Conservation (phyloP, 495 filamentous ascomycete species). For the Aspergillus kassunensis region DNA sequence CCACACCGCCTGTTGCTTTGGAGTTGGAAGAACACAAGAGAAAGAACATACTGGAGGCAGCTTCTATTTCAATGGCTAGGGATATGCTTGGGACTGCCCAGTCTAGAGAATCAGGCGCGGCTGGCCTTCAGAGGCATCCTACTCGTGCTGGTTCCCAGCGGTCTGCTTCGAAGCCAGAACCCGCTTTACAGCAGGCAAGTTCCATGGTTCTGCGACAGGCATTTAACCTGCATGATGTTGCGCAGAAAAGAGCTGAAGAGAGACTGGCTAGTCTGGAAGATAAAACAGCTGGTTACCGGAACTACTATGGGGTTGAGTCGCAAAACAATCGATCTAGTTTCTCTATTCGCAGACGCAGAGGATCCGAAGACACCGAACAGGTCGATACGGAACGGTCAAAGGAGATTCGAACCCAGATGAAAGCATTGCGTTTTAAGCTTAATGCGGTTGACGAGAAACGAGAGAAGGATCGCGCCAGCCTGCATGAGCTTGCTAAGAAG, state of each 20-base stretch:
- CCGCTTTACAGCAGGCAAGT: conserved; percentile 24
- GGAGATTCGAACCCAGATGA: conserved; percentile 77
- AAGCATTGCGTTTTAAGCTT: conserved; percentile 63
- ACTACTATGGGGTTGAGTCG: conserved; percentile 65
- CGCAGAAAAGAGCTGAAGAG: conserved; percentile 77
- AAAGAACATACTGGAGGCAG: conserved; percentile 68
- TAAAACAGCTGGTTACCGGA: conserved; percentile 62
- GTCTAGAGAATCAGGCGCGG: conserved; percentile 32
- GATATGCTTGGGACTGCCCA: conserved; percentile 69
- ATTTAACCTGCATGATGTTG: conserved; percentile 72
- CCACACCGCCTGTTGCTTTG: conserved; percentile 63
- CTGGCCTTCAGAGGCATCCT: conserved; percentile 36
- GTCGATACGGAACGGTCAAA: conserved; percentile 66
- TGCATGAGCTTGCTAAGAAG: conserved; percentile 76
- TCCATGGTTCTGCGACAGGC: conserved; percentile 32
- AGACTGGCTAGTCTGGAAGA: conserved; percentile 75
- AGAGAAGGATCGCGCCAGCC: conserved; percentile 63
- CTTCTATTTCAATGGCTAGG: conserved; percentile 82
- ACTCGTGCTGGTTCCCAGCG: conserved; percentile 35
- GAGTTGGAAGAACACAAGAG: conserved; percentile 72
- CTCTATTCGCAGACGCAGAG: conserved; percentile 58
- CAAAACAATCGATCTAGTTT: conserved; percentile 48
- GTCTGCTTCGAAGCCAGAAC: conserved; percentile 30
- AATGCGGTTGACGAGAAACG: conserved; percentile 70
- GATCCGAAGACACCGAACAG: conserved; percentile 63